Evolutionary conservation across 202 grass and related monocot species (phyloP).

Genomic region (Saccharum hybrid): DNA sequence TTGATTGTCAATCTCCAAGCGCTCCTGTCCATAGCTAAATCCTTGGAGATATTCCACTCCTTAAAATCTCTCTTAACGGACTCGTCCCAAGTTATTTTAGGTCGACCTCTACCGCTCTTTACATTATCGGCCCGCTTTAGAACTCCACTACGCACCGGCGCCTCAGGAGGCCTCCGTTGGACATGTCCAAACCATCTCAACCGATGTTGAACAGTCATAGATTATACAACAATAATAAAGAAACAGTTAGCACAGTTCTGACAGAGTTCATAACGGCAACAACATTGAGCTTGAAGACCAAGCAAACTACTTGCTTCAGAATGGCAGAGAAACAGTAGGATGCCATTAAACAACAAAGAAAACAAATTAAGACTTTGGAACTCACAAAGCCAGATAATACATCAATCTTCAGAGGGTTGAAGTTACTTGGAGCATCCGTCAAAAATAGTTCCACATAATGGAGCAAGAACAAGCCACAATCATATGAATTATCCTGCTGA

Average conservation of each 20-base stretch:
- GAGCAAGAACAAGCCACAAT: conserved; percentile 93
- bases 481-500: conserved; percentile 98
- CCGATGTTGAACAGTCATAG: too few relatives aligned
- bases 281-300: conserved; percentile 3
- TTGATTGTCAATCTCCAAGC: too few relatives aligned
- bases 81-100: too few relatives aligned
- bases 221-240: conserved; percentile 11
- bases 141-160: background rate
- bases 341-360: conserved; percentile 36
- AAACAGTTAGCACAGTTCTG: conserved; percentile 6
- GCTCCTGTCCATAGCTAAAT: too few relatives aligned
- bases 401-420: conserved; percentile 75
- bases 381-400: conserved; percentile 81
- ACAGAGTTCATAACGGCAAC: conserved; percentile 19
- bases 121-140: too few relatives aligned
- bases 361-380: conserved; percentile 44
- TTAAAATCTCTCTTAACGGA: too few relatives aligned
- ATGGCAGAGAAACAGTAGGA: conserved; percentile 12
- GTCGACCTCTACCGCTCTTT: too few relatives aligned
- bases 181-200: too few relatives aligned
- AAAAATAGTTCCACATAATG: conserved; percentile 92
- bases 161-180: too few relatives aligned
- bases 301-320: conserved; percentile 16
- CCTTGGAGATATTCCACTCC: too few relatives aligned
- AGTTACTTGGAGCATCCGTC: conserved; percentile 68